phyloP scores from a whole-genome alignment of 1,139 yeast species.

The Hyphopichia burtonii region DNA sequence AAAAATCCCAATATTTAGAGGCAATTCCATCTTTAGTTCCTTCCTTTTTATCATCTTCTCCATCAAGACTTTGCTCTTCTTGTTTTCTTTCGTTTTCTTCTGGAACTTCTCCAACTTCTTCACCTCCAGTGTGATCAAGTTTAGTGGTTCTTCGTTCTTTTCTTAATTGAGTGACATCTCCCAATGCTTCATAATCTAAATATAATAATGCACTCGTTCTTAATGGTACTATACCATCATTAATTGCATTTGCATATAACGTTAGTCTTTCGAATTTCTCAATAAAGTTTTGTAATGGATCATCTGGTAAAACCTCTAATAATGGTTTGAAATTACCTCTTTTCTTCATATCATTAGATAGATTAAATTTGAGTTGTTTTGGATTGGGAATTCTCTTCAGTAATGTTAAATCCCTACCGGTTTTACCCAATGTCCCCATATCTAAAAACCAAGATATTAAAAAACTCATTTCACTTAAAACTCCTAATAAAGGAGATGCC shows the following conservation, averaged over 20 bases:
- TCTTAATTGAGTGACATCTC: slow-evolving; percentile 30
- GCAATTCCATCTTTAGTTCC: slow-evolving; percentile 6
- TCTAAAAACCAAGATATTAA: slow-evolving; percentile 80
- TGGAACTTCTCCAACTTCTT: slow-evolving; percentile 6
- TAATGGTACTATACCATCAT: slow-evolving; percentile 93
- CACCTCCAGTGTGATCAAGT: slow-evolving; percentile 2
- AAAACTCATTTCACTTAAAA: slow-evolving; percentile 79
- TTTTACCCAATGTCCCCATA: slow-evolving; percentile 85
- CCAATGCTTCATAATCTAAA: slow-evolving; percentile 44
- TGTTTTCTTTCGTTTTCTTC: slow-evolving; percentile 8
- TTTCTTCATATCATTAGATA: slow-evolving; percentile 9
- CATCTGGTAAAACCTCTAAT: slow-evolving; percentile 70
- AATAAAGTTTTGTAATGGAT: slow-evolving; percentile 71
- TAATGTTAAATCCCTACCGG: slow-evolving; percentile 88
- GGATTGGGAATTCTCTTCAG: slow-evolving; percentile 24
- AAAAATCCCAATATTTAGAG: slow-evolving; percentile 6
- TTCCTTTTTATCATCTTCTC: slow-evolving; percentile 2
- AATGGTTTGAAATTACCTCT: slow-evolving; percentile 52
- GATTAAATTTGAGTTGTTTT: slow-evolving; percentile 8
- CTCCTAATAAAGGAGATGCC: slow-evolving; percentile 88
- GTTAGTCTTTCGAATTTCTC: slow-evolving; percentile 65
- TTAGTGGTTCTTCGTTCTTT: slow-evolving; percentile 6
- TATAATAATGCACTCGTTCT: slow-evolving; percentile 55
- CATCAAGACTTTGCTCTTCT: not conserved
- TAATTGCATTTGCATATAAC: slow-evolving; percentile 75